Evolutionary conservation across 176 grass and related monocot genomes (phyloP).

Genomic region (Oryza nivara): DNA sequence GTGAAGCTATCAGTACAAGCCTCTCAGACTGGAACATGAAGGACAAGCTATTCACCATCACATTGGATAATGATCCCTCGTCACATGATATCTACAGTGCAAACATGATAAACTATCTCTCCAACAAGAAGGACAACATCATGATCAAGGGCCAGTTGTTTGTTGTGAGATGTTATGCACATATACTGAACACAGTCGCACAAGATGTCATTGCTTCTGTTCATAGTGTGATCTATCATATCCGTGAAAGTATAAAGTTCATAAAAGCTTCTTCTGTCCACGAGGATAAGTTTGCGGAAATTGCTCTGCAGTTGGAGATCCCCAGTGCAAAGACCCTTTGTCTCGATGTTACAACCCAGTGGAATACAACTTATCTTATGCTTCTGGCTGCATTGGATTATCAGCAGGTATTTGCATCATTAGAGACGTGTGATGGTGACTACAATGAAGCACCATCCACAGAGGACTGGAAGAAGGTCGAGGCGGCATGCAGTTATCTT

Average conservation of each 20-base stretch:
- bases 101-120: constrained; percentile 74
- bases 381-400: constrained; percentile 86
- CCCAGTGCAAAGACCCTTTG: constrained; percentile 71
- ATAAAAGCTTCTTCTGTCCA: constrained; percentile 74
- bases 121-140: constrained; percentile 70
- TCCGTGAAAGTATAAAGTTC: constrained; percentile 92
- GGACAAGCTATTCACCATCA: constrained; percentile 82
- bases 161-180: constrained; percentile 87
- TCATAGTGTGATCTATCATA: constrained; percentile 83
- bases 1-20: constrained; percentile 69
- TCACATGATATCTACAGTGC: constrained; percentile 98
- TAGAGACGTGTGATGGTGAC: constrained; percentile 84
- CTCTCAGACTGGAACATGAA: constrained; percentile 84
- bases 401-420: constrained; percentile 63
- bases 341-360: constrained; percentile 85
- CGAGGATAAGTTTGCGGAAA: constrained; percentile 80
- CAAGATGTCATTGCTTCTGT: constrained; percentile 92
- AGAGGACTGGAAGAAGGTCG: constrained; percentile 82
- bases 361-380: constrained; percentile 92
- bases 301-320: constrained; percentile 71
- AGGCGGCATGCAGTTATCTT: constrained; percentile 67
- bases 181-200: constrained; percentile 67
- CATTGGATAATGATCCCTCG: constrained; percentile 84
- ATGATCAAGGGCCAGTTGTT: constrained; percentile 87
- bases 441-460: constrained; percentile 81